Conservation (phyloP, 441 rosid species). For the Erodium texanum region DNA sequence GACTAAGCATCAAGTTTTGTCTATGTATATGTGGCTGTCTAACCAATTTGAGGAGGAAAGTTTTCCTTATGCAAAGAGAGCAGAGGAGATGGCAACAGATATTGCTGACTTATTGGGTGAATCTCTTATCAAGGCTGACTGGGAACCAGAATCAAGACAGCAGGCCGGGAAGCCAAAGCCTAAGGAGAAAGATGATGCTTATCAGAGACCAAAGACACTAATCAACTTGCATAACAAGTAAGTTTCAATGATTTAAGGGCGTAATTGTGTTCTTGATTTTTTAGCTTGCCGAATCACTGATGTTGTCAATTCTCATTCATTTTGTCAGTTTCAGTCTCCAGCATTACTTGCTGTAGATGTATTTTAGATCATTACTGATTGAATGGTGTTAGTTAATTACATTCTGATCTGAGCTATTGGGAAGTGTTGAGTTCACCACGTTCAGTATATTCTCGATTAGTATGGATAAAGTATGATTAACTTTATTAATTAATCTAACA, state of each 20-base stretch:
- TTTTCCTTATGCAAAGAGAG: slow-evolving; percentile 66
- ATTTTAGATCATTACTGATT: too few species aligned
- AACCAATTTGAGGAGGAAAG: slow-evolving; percentile 66
- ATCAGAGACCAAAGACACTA: slow-evolving; percentile 54
- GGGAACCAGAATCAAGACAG: slow-evolving; percentile 70
- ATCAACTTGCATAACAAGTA: slow-evolving; percentile 35
- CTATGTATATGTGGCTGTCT: slow-evolving; percentile 90
- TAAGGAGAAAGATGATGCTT: slow-evolving; percentile 29
- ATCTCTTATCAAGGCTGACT: slow-evolving; percentile 55
- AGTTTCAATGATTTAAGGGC: slow-evolving; percentile 21
- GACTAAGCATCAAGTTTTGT: slow-evolving; percentile 74
- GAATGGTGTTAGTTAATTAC: too few species aligned
- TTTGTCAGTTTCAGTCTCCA: too few species aligned
- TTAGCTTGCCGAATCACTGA: too few species aligned
- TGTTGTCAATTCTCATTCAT: too few species aligned
- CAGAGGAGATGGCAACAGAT: slow-evolving; percentile 70
- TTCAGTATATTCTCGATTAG: too few species aligned
- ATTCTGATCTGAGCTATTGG: too few species aligned
- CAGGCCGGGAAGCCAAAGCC: slow-evolving; percentile 30
- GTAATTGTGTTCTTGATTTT: background rate
- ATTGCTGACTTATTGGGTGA: slow-evolving; percentile 77
- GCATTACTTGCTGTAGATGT: too few species aligned
- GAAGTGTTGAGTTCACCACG: too few species aligned
- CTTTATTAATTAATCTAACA: too few species aligned
- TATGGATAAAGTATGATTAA: too few species aligned